These are phyloP conservation scores for Hypoxylon sp. DNA, from an alignment of 2,329 filamentous ascomycete genomes.

Conservation along the genomic window DNA sequence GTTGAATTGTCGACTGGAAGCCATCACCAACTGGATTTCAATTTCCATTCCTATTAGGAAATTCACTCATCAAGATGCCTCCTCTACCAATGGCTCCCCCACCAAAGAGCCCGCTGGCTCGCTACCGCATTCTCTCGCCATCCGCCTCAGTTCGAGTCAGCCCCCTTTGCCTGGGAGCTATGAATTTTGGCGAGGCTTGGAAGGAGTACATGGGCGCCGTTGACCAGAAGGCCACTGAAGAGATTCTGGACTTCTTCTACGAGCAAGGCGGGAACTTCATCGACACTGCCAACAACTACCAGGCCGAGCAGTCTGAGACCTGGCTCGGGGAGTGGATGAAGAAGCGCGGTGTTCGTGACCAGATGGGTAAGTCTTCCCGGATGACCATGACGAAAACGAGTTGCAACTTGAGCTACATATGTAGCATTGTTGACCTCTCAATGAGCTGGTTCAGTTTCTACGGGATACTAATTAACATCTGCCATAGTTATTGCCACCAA, in stretches of 20 bases:
- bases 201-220: slow-evolving; percentile 73
- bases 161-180: slow-evolving; percentile 73
- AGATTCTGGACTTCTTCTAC: slow-evolving; percentile 77
- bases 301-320: slow-evolving; percentile 71
- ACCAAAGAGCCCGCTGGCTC: slow-evolving; percentile 72
- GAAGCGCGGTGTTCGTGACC: slow-evolving; percentile 73
- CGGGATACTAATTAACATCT: slow-evolving; percentile 23
- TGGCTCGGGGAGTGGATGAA: slow-evolving; percentile 82
- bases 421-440: neutral
- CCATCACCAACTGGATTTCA: neutral
- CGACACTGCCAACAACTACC: slow-evolving; percentile 80
- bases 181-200: slow-evolving; percentile 72
- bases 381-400: neutral
- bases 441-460: neutral
- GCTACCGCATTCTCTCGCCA: slow-evolving; percentile 77
- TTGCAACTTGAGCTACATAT: neutral
- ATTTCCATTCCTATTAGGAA: neutral
- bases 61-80: slow-evolving; percentile 25
- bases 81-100: slow-evolving; percentile 54
- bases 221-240: slow-evolving; percentile 72
- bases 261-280: slow-evolving; percentile 79
- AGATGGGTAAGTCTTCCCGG: slow-evolving; percentile 67
- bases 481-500: slow-evolving; percentile 76
- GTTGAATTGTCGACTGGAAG: slow-evolving; percentile 7
- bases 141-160: slow-evolving; percentile 77